These are phyloP conservation scores for Pleurotus cornucopiae DNA, from an alignment of 768 basidiomycete species.

Conservation along the genomic window DNA sequence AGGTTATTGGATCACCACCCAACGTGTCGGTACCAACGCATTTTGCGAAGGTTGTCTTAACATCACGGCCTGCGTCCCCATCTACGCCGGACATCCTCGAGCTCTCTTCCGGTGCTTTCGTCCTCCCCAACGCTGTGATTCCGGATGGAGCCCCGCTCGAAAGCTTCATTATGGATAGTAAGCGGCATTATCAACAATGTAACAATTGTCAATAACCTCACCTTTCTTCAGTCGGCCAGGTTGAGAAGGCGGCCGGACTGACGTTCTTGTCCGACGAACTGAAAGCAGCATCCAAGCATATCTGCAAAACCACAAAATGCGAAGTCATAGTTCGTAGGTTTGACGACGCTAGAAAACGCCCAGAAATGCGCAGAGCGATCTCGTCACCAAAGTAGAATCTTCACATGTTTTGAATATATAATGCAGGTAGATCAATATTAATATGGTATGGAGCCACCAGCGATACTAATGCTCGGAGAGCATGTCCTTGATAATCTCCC, in stretches of 20 bases:
- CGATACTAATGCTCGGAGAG: conserved; percentile 59
- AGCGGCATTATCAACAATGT: conserved; percentile 14
- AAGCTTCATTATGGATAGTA: conserved; percentile 80
- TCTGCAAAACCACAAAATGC: conserved; percentile 88
- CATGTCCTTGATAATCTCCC: conserved; percentile 75
- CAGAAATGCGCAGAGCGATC: conserved; percentile 46
- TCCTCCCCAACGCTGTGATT: conserved; percentile 92
- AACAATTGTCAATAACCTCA: not conserved
- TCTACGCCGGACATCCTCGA: conserved; percentile 68
- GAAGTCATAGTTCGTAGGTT: conserved; percentile 85
- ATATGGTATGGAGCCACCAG: conserved; percentile 13
- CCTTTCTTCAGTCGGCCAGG: conserved; percentile 67
- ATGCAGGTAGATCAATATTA: conserved; percentile 5
- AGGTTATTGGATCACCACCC: conserved; percentile 92
- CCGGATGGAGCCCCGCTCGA: conserved; percentile 79
- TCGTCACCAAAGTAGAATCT: conserved; percentile 41
- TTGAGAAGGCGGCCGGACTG: conserved; percentile 87
- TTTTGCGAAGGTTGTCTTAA: conserved; percentile 93
- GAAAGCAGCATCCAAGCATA: conserved; percentile 72
- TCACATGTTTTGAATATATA: not conserved
- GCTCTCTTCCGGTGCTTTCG: conserved; percentile 88
- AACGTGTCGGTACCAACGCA: conserved; percentile 94
- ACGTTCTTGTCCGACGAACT: conserved; percentile 81
- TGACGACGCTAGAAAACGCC: conserved; percentile 81
- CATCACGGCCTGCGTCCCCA: conserved; percentile 71